A percentile compares a stretch with the other conserved stretches of the same genome.
Conservation (phyloP, 768 basidiomycete genomes). For the Chlorophyllum brunneum region DNA sequence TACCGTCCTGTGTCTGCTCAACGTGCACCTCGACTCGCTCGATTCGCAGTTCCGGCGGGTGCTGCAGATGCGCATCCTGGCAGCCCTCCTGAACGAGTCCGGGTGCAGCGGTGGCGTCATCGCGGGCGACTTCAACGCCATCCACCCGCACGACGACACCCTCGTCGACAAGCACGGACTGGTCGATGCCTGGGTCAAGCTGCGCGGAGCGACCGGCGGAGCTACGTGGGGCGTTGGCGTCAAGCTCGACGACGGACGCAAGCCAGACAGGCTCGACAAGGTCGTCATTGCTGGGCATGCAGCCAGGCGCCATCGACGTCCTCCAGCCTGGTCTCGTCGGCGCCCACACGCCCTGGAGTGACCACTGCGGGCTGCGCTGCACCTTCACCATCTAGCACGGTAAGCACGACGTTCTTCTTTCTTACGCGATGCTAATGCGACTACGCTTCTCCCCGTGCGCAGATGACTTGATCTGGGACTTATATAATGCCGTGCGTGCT, state of each 20-base stretch:
- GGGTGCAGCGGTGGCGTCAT: slow-evolving; percentile 37
- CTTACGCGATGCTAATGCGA: neutral
- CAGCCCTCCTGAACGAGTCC: slow-evolving; percentile 33
- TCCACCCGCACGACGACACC: slow-evolving; percentile 29
- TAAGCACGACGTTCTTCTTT: neutral
- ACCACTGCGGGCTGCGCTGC: slow-evolving; percentile 33
- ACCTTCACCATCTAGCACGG: slow-evolving; percentile 19
- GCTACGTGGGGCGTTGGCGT: slow-evolving; percentile 35
- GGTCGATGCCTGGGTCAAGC: slow-evolving; percentile 38
- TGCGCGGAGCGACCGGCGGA: slow-evolving; percentile 33
- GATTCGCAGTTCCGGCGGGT: slow-evolving; percentile 21
- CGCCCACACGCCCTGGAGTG: slow-evolving; percentile 27
- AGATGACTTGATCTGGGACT: too few relatives aligned
- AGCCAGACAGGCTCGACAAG: slow-evolving; percentile 36
- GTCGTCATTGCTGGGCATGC: slow-evolving; percentile 32
- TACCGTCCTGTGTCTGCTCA: slow-evolving; percentile 7
- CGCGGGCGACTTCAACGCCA: slow-evolving; percentile 44
- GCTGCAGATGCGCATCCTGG: slow-evolving; percentile 30
- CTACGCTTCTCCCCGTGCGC: neutral
- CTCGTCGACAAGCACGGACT: slow-evolving; percentile 35
- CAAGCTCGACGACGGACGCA: slow-evolving; percentile 23
- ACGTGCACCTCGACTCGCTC: neutral
- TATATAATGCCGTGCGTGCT: too few relatives aligned
- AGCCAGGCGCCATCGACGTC: slow-evolving; percentile 30
- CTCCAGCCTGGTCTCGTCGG: slow-evolving; percentile 32